Percentiles rank a stretch among this genome's conserved stretches.
Conservation (phyloP, 495 filamentous ascomycete species). For the Penicillium soppii region DNA sequence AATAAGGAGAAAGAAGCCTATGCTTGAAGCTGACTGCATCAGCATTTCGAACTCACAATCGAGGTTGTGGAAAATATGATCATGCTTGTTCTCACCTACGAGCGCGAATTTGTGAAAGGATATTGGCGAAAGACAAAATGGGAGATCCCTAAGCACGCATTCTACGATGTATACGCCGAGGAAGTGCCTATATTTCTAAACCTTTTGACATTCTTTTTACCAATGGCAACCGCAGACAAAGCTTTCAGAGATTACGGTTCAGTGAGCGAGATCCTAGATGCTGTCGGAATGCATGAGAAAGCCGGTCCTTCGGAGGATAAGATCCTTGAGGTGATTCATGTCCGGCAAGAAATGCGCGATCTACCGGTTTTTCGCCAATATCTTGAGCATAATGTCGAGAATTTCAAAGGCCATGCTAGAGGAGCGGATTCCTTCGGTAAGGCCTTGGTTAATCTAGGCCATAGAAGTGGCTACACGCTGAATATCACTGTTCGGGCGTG, state of each 20-base stretch:
- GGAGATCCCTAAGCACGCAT: slow-evolving; percentile 9
- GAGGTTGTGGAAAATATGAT: slow-evolving; percentile 4
- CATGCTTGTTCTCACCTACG: slow-evolving; percentile 13
- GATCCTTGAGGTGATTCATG: slow-evolving; percentile 4
- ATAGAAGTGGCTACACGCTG: slow-evolving; percentile 6
- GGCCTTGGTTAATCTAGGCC: slow-evolving; percentile 6
- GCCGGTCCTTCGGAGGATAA: too few relatives aligned
- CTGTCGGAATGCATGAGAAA: neutral
- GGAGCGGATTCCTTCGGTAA: slow-evolving; percentile 16
- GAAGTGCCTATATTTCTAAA: slow-evolving; percentile 15
- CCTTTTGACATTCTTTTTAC: slow-evolving; percentile 13
- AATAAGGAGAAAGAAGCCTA: too few relatives aligned
- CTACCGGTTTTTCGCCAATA: slow-evolving; percentile 9
- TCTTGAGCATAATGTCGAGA: neutral
- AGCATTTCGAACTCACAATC: slow-evolving; percentile 15
- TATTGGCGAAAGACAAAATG: slow-evolving; percentile 8
- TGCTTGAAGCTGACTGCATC: slow-evolving; percentile 2
- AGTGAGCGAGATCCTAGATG: slow-evolving; percentile 7
- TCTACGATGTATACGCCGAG: slow-evolving; percentile 14
- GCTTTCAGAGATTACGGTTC: slow-evolving; percentile 11
- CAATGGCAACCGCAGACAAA: slow-evolving; percentile 6
- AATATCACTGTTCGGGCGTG: slow-evolving; percentile 14
- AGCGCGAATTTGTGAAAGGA: slow-evolving; percentile 11
- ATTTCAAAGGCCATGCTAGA: slow-evolving; percentile 3
- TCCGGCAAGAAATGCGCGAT: slow-evolving; percentile 3